Conservation (phyloP, 2,329 filamentous ascomycete species). For the Colletotrichum lupini region DNA sequence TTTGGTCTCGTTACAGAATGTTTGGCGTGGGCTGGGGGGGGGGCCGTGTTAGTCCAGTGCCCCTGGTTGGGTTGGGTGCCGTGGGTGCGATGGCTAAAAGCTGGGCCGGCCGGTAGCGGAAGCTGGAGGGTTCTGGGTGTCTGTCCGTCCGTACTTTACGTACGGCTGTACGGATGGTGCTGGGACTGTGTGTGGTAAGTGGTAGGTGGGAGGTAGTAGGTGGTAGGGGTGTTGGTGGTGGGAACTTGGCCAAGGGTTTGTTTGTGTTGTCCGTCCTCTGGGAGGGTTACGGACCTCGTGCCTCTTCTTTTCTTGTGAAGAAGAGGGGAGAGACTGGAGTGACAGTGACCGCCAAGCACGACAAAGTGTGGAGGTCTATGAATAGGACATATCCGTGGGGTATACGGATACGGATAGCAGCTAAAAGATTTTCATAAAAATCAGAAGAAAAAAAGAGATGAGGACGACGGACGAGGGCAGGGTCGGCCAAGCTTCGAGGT, state of each 20-base stretch:
- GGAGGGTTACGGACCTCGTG: neutral
- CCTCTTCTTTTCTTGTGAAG: neutral
- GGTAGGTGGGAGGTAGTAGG: neutral
- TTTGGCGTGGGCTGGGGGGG: constrained; percentile 28
- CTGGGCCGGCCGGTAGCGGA: constrained; percentile 31
- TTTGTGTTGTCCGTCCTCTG: neutral
- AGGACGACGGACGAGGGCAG: neutral
- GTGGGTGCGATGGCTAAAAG: constrained; percentile 21
- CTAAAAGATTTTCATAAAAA: constrained; percentile 14
- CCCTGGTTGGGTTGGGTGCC: constrained; percentile 19
- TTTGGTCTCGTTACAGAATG: constrained; percentile 36
- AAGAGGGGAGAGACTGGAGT: constrained; percentile 1
- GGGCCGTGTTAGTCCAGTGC: constrained; percentile 33
- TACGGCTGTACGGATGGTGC: constrained; percentile 1
- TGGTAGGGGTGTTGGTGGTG: neutral
- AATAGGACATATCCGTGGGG: constrained; percentile 27
- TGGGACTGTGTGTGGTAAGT: constrained; percentile 1
- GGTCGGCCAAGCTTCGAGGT: constrained; percentile 14
- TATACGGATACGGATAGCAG: neutral
- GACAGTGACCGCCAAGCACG: constrained; percentile 1
- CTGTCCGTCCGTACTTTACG: neutral
- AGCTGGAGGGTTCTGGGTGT: constrained; percentile 2
- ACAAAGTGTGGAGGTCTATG: constrained; percentile 22
- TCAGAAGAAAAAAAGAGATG: constrained; percentile 1
- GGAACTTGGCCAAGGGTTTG: neutral